phyloP scores from a whole-genome alignment of 208 protist species.

The Balamuthia mandrillaris region DNA sequence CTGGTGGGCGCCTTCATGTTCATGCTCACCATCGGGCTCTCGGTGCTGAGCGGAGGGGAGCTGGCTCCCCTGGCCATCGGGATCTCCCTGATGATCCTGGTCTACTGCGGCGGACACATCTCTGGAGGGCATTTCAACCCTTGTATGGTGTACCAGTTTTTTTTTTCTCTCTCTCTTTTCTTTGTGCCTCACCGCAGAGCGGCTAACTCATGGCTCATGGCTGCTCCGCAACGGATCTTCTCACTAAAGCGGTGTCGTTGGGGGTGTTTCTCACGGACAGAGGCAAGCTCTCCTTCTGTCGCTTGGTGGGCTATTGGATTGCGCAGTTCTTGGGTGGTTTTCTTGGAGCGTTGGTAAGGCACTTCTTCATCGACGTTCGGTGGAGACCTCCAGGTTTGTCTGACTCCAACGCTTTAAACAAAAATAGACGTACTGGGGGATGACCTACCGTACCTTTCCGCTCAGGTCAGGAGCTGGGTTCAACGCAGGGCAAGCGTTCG shows the following conservation, averaged over 20 bases:
- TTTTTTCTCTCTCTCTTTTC: background rate
- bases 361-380: background rate
- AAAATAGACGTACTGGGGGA: too few species aligned
- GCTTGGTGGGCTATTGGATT: background rate
- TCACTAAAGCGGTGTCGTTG: conserved; percentile 4
- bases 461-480: background rate
- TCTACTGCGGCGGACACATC: conserved; percentile 2
- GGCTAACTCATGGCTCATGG: background rate
- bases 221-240: background rate
- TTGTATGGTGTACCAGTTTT: background rate
- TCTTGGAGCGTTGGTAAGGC: background rate
- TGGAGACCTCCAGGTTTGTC: too few species aligned
- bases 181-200: background rate
- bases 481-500: background rate
- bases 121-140: background rate
- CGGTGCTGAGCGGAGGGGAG: background rate
- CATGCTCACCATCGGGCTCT: background rate
- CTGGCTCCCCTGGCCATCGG: background rate
- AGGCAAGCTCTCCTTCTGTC: background rate
- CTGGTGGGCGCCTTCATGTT: conserved; percentile 3
- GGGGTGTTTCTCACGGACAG: background rate
- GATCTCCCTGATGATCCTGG: background rate
- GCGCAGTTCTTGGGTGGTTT: background rate
- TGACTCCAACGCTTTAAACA: too few species aligned
- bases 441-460: too few species aligned